A percentile compares a stretch with the other conserved stretches of the same genome.
Evolutionary conservation across 2,329 filamentous ascomycete genomes (phyloP).

Genomic region (Aspergillus fischeri): DNA sequence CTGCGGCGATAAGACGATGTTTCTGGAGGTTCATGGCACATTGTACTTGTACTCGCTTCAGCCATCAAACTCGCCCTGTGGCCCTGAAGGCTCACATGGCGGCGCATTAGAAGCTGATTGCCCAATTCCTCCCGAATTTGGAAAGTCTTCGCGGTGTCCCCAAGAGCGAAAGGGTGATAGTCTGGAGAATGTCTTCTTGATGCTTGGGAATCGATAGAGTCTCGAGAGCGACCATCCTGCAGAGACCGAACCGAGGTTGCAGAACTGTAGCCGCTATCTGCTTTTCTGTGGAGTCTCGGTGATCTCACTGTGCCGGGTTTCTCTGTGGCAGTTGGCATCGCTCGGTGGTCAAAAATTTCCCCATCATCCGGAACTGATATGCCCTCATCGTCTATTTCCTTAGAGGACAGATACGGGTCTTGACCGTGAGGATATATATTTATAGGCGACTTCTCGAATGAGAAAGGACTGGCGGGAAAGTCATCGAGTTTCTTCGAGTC

Average conservation of each 20-base stretch:
- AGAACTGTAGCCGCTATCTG: constrained; percentile 39
- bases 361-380: constrained; percentile 19
- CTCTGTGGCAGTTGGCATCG: constrained; percentile 13
- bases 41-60: constrained; percentile 10
- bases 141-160: constrained; percentile 9
- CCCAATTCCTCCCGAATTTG: constrained; percentile 1
- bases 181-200: constrained; percentile 9
- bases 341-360: constrained; percentile 1
- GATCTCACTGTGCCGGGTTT: constrained; percentile 13
- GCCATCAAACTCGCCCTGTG: constrained; percentile 8
- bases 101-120: constrained; percentile 12
- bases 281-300: constrained; percentile 26
- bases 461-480: constrained; percentile 29
- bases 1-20: constrained; percentile 1
- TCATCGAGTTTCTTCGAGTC: constrained; percentile 20
- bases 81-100: constrained; percentile 18
- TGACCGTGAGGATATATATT: constrained; percentile 8
- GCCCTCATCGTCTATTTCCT: constrained; percentile 16
- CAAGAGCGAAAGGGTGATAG: constrained; percentile 14
- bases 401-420: constrained; percentile 9
- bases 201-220: constrained; percentile 24
- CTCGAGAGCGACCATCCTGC: constrained; percentile 19
- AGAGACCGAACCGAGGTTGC: constrained; percentile 29
- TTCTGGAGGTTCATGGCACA: constrained; percentile 12
- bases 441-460: constrained; percentile 31